phyloP scores from a whole-genome alignment of 2,329 filamentous ascomycete genomes.

The Pseudogymnoascus sp. region DNA sequence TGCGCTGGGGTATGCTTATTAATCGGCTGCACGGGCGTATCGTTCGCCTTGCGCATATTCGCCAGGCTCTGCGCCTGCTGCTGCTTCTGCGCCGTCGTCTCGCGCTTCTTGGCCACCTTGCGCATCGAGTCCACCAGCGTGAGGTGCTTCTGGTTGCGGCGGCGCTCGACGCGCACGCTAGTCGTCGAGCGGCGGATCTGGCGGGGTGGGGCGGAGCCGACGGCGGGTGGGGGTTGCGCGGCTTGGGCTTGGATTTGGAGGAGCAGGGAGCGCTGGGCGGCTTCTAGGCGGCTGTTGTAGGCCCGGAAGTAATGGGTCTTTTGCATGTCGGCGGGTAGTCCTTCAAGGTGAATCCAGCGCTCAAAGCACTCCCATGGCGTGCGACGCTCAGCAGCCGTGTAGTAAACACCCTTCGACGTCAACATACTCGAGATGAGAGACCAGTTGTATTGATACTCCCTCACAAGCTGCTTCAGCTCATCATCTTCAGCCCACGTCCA shows the following conservation, averaged over 20 bases:
- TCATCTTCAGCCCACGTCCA: constrained; percentile 91
- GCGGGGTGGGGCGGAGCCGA: constrained; percentile 41
- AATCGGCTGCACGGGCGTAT: constrained; percentile 50
- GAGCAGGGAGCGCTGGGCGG: constrained; percentile 44
- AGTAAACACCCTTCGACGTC: constrained; percentile 62
- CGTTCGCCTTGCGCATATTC: constrained; percentile 72
- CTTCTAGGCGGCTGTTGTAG: constrained; percentile 52
- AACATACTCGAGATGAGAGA: constrained; percentile 81
- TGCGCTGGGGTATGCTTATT: constrained; percentile 64
- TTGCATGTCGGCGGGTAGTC: constrained; percentile 82
- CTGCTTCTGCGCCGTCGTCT: constrained; percentile 77
- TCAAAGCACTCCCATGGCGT: constrained; percentile 99
- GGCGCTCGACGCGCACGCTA: constrained; percentile 76
- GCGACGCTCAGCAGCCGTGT: constrained; percentile 78
- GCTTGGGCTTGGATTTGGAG: constrained; percentile 28
- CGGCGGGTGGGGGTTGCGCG: constrained; percentile 25
- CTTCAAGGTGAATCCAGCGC: constrained; percentile 87
- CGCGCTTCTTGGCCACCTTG: constrained; percentile 89
- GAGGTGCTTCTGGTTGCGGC: constrained; percentile 77
- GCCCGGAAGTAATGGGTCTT: constrained; percentile 91
- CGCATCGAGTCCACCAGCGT: constrained; percentile 90
- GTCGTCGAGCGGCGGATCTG: constrained; percentile 60
- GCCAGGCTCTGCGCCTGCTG: constrained; percentile 70
- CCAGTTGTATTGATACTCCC: constrained; percentile 97
- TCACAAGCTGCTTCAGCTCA: constrained; percentile 72